Evolutionary conservation across 257 asterid species (phyloP).

Genomic region (Penstemon eatonii): DNA sequence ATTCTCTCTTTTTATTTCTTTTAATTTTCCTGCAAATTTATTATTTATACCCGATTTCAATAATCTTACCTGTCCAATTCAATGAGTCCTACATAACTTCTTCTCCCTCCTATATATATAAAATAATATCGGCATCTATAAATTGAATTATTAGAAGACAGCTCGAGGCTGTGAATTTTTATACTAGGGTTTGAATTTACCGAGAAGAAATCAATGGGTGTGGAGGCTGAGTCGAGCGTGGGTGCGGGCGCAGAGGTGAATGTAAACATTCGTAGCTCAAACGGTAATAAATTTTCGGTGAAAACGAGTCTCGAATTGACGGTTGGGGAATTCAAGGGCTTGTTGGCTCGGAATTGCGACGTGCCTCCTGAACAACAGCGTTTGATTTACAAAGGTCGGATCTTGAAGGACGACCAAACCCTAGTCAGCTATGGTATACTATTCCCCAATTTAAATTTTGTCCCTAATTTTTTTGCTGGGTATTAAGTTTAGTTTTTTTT

Average conservation of each 20-base stretch:
- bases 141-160: neutral
- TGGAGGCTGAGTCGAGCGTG: conserved; percentile 49
- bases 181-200: conserved; percentile 29
- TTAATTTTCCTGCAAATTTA: too few species aligned
- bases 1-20: too few species aligned
- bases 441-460: neutral
- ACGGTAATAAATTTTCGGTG: conserved; percentile 64
- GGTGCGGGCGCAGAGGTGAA: conserved; percentile 47
- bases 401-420: conserved; percentile 62
- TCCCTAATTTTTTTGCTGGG: neutral
- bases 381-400: conserved; percentile 63
- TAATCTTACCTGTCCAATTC: too few species aligned
- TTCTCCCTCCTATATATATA: too few species aligned
- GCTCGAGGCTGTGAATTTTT: conserved; percentile 20
- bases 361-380: conserved; percentile 63
- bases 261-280: conserved; percentile 61
- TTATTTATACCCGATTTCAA: too few species aligned
- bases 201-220: conserved; percentile 37
- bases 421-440: conserved; percentile 54
- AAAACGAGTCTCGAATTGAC: conserved; percentile 49
- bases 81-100: too few species aligned
- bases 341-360: conserved; percentile 53
- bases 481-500: neutral
- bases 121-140: too few species aligned
- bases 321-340: conserved; percentile 54